Percentiles rank a stretch among this genome's conserved stretches.
These are phyloP conservation scores for Xylaria sp. DNA, from an alignment of 2,329 filamentous ascomycete genomes.

Conservation along the genomic window DNA sequence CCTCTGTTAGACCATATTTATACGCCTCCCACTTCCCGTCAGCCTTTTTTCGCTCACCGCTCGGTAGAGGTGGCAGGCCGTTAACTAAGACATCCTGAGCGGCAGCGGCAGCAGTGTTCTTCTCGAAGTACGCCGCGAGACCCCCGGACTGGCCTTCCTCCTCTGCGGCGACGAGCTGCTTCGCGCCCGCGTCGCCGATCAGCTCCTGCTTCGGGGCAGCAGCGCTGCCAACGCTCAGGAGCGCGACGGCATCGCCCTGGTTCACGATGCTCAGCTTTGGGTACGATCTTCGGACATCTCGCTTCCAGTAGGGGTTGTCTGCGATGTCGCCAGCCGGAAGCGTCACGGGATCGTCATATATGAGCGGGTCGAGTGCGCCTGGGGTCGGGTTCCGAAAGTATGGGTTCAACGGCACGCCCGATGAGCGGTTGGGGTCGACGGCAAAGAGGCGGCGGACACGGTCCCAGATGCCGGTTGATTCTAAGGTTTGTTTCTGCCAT, in stretches of 20 bases:
- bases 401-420: constrained; percentile 91
- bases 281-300: constrained; percentile 85
- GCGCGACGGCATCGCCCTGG: constrained; percentile 85
- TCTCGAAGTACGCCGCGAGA: constrained; percentile 79
- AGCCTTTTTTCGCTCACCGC: constrained; percentile 68
- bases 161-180: constrained; percentile 79
- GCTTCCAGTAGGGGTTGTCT: constrained; percentile 97
- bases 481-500: constrained; percentile 91
- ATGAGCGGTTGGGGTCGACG: constrained; percentile 88
- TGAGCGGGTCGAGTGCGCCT: constrained; percentile 74
- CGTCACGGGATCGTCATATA: constrained; percentile 85
- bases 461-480: constrained; percentile 91
- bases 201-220: constrained; percentile 84
- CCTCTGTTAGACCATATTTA: constrained; percentile 71
- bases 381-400: constrained; percentile 90
- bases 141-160: constrained; percentile 75
- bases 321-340: constrained; percentile 87
- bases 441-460: constrained; percentile 79
- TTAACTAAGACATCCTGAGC: constrained; percentile 73
- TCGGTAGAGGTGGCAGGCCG: constrained; percentile 88
- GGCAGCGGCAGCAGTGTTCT: constrained; percentile 59
- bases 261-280: constrained; percentile 81
- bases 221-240: constrained; percentile 86
- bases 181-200: constrained; percentile 75
- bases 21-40: constrained; percentile 71